These are phyloP conservation scores for Ascochyta fabae DNA, from an alignment of 2,329 filamentous ascomycete genomes.

Conservation along the genomic window DNA sequence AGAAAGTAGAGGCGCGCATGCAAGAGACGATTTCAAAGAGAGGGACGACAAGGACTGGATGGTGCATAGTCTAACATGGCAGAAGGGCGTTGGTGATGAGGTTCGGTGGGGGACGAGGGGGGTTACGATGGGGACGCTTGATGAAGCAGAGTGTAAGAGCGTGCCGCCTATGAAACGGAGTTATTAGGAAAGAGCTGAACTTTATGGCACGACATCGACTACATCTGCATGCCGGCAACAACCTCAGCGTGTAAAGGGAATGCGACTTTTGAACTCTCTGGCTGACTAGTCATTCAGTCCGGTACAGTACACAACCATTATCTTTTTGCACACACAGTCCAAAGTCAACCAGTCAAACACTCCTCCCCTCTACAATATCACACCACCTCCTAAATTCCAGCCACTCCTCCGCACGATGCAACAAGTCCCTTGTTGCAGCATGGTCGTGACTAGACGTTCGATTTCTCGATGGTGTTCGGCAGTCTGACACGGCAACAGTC, in stretches of 20 bases:
- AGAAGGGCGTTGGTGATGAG: conserved; percentile 47
- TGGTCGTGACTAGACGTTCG: too few species aligned
- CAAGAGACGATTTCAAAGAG: conserved; percentile 55
- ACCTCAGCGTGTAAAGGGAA: too few species aligned
- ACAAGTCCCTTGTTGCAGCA: background rate
- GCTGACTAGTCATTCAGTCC: too few species aligned
- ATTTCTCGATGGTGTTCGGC: too few species aligned
- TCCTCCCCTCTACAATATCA: too few species aligned
- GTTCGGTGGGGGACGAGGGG: conserved; percentile 52
- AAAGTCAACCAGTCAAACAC: too few species aligned
- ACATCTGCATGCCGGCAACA: background rate
- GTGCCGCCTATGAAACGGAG: conserved; percentile 47
- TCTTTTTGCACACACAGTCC: too few species aligned
- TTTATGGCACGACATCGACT: background rate
- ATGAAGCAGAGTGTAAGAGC: conserved; percentile 53
- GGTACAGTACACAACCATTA: too few species aligned
- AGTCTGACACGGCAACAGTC: too few species aligned
- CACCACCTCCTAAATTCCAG: background rate
- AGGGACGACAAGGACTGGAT: conserved; percentile 54
- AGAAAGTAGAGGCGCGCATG: conserved; percentile 57
- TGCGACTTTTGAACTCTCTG: too few species aligned
- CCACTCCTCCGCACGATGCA: background rate
- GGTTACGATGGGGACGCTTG: conserved; percentile 53
- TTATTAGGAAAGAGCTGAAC: conserved; percentile 34
- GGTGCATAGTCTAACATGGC: conserved; percentile 58